Evolutionary conservation across 2,329 filamentous ascomycete species (phyloP), one percentile per base, ranked within the genome.

Genomic region (Clonostachys byssicola): DNA sequence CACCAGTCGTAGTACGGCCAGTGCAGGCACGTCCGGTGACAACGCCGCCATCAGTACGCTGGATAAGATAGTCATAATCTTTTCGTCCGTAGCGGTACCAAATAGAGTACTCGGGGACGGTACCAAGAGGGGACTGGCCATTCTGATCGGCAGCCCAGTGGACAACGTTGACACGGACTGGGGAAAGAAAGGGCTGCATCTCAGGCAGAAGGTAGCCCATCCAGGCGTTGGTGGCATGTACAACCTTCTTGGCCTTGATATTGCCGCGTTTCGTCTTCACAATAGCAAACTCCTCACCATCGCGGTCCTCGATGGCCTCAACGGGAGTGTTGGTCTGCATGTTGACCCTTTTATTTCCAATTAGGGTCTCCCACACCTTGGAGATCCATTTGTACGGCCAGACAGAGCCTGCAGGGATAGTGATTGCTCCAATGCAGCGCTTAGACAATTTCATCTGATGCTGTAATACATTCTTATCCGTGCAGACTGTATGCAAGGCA

Each of bases 371-470:
- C 20, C 47, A 51, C 5, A 56, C 43, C 20, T 43, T 42, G 12
- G 54, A 52, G 33, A 57, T 44, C 48, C 48, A 49, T 42, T 57
- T 58, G 36, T 57, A 59, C 5, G 57, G 57, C 54, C 52, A 59
- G 8, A 60, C 41, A 4, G 54, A 56, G 17, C 44, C 54, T 2
- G 54, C 49, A 12, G 49, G 51, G 16, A 54, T 41, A 12, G n/a
- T 38, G 40, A 56, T 54, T 5, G 52, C 54, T 59, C 61, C 62
- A 47, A 67, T 48, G 47, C 61, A 65, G 41, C 61, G 54, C 49
- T 57, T 62, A 43, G 48, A 49, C 2, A 49, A 34, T 46, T 51
- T 51, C 47, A 52, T 47, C 7, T 42, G 36, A 6, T 40, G 13
- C 17, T 44, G 44, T 1, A 57, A 42, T 4, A 46, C 40, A 8